Base-by-base conservation (phyloP, 352 stramenopile genomes). In the Phytophthora pseudosyringae region DNA sequence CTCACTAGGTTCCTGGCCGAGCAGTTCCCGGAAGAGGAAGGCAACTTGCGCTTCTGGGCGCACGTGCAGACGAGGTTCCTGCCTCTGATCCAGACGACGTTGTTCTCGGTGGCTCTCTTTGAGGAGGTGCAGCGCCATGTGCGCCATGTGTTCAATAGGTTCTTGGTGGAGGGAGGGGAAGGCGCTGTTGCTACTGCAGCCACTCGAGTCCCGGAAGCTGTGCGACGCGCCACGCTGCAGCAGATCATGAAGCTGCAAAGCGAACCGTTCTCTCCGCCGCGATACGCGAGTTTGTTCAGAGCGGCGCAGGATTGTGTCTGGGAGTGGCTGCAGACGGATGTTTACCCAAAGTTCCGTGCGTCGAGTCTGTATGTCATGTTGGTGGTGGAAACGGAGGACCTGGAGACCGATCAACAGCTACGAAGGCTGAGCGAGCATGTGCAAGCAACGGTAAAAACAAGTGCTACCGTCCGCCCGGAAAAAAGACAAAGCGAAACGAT, bases 1-100 rank as follows among this genome's bases (percentile, higher is more conserved):
- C 74, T 93, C 15, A 67, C 81, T 59, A 67, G 54, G 40, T 90
- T 81, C 43, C 40, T 93, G 31, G 52, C 62, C n/a, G 40, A 77
- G 12, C 46, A 46, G 4, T 51, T 78, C 6, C 65, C 75, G 0
- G 35, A 46, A 4, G 52, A 68, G 25, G 62, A 89, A 29, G 77
- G 77, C 48, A 93, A 90, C 36, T 50, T 91, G 49, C 75, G 68
- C 49, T 90, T 93, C 61, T 93, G 82, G 82, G 72, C 90, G 44
- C 73, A 91, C 11, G 84, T 93, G 10, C 84, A 93, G 55, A 91
- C 84, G 11, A 43, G 59, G 7, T 93, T 93, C 38, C 55, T 91
- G 40, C 82, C 84, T 13, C 61, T 93, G 18, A 80, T 93, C 38
- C 76, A 89, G 70, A 81, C 75, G 6, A 80, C 66, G 3, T 35